Conservation (phyloP, 805 yeast genomes). For the Monosporozyma aquatica region DNA sequence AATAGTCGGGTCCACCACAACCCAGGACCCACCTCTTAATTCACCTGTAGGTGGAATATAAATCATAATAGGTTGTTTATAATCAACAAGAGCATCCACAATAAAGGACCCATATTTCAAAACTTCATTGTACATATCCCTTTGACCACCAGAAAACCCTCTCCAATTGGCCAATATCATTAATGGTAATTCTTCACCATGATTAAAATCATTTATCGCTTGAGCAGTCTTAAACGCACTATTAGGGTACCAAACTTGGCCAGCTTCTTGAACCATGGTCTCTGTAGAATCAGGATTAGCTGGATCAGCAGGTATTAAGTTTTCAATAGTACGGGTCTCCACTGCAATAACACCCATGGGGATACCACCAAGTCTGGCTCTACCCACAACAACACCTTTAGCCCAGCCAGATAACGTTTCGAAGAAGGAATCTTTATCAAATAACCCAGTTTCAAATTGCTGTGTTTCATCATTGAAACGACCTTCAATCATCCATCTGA, state of each 20-base stretch:
- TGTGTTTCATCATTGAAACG: slow-evolving; percentile 42
- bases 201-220: slow-evolving; percentile 93
- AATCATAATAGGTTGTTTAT: slow-evolving; percentile 92
- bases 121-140: slow-evolving; percentile 98
- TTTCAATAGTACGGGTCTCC: slow-evolving; percentile 84
- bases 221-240: slow-evolving; percentile 99
- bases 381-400: slow-evolving; percentile 94
- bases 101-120: slow-evolving; percentile 94
- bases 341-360: slow-evolving; percentile 98
- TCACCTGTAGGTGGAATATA: slow-evolving; percentile 98
- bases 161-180: slow-evolving; percentile 99
- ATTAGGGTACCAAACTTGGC: slow-evolving; percentile 99
- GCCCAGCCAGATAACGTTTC: slow-evolving; percentile 99
- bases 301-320: slow-evolving; percentile 93
- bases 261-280: slow-evolving; percentile 83
- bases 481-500: slow-evolving; percentile 91
- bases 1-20: slow-evolving; percentile 97
- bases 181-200: slow-evolving; percentile 95
- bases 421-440: slow-evolving; percentile 87
- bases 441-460: slow-evolving; percentile 74
- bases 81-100: slow-evolving; percentile 93
- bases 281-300: slow-evolving; percentile 96
- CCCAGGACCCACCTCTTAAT: slow-evolving; percentile 99
- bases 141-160: slow-evolving; percentile 99
- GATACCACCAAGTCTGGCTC: slow-evolving; percentile 98